Evolutionary conservation across 768 basidiomycete species (phyloP).

Genomic region (Grammothele lineata): DNA sequence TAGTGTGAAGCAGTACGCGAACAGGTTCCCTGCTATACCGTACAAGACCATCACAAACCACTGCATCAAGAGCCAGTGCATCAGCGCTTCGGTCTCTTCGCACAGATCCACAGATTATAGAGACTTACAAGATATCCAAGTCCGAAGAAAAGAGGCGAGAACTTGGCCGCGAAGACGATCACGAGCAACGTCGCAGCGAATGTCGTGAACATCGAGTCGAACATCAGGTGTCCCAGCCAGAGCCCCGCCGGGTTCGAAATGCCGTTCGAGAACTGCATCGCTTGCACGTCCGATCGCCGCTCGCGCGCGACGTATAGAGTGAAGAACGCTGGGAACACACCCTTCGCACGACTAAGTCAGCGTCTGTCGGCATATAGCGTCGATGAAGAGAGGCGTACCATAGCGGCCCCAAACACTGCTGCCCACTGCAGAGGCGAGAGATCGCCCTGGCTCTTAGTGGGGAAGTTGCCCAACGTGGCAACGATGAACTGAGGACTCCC

Average conservation of each 20-base stretch:
- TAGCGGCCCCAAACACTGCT: conserved; percentile 66
- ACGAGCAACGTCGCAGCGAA: conserved; percentile 58
- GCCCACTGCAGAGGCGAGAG: conserved; percentile 67
- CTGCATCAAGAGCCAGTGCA: conserved; percentile 29
- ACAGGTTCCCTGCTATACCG: conserved; percentile 61
- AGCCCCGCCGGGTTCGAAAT: conserved; percentile 63
- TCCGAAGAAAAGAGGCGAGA: conserved; percentile 58
- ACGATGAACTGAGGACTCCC: conserved; percentile 44
- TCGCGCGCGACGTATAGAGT: conserved; percentile 74
- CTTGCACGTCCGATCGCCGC: conserved; percentile 66
- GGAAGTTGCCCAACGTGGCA: conserved; percentile 55
- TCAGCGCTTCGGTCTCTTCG: background rate
- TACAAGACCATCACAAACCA: conserved; percentile 72
- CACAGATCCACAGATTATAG: background rate
- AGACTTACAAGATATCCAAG: conserved; percentile 58
- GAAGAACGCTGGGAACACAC: conserved; percentile 77
- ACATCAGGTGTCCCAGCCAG: conserved; percentile 77
- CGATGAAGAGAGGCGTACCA: conserved; percentile 43
- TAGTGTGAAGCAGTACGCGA: conserved; percentile 63
- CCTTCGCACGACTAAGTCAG: conserved; percentile 31
- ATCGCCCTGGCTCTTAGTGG: conserved; percentile 48
- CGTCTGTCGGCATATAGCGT: background rate
- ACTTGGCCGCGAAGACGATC: conserved; percentile 52
- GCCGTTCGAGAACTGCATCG: conserved; percentile 81
- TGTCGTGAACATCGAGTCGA: conserved; percentile 61